Percentiles rank a stretch among this genome's conserved stretches.
Conservation (phyloP, 2,329 filamentous ascomycete species). For the Ustilaginoidea virens region DNA sequence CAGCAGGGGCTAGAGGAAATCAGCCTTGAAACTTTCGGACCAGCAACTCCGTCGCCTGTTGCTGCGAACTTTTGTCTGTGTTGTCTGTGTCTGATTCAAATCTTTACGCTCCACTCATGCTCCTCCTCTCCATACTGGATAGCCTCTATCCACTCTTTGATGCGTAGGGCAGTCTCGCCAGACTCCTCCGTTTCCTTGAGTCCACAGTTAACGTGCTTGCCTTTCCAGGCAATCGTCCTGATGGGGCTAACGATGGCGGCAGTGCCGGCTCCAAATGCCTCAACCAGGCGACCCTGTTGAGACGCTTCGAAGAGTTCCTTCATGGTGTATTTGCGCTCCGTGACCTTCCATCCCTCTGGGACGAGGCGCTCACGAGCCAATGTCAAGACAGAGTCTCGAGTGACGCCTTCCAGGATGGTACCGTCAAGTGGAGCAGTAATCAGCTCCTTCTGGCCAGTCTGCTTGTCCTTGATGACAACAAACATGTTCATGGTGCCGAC, state of each 20-base stretch:
- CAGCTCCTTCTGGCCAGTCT: conserved; percentile 81
- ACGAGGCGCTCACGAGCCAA: conserved; percentile 72
- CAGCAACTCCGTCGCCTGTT: too few species aligned
- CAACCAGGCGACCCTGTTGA: conserved; percentile 70
- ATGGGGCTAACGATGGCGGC: conserved; percentile 90
- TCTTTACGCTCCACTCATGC: conserved; percentile 70
- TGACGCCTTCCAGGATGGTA: conserved; percentile 91
- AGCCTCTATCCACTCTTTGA: conserved; percentile 94
- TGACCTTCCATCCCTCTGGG: conserved; percentile 76
- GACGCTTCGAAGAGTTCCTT: conserved; percentile 66
- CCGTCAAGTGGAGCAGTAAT: conserved; percentile 92
- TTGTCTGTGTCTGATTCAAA: conserved; percentile 7
- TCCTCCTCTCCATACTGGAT: conserved; percentile 92
- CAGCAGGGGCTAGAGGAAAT: too few species aligned
- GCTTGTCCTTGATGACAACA: conserved; percentile 67
- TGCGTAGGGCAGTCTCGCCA: conserved; percentile 66
- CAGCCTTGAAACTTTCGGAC: too few species aligned
- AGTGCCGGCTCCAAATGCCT: conserved; percentile 88
- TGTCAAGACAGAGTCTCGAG: conserved; percentile 75
- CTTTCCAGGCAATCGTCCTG: conserved; percentile 78
- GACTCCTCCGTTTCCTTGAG: conserved; percentile 70
- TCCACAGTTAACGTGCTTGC: conserved; percentile 67
- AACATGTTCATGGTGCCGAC: conserved; percentile 99
- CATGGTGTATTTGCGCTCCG: conserved; percentile 89
- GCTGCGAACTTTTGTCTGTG: too few species aligned